These are phyloP conservation scores for Suillus spraguei DNA, from an alignment of 768 basidiomycete species.

Conservation along the genomic window DNA sequence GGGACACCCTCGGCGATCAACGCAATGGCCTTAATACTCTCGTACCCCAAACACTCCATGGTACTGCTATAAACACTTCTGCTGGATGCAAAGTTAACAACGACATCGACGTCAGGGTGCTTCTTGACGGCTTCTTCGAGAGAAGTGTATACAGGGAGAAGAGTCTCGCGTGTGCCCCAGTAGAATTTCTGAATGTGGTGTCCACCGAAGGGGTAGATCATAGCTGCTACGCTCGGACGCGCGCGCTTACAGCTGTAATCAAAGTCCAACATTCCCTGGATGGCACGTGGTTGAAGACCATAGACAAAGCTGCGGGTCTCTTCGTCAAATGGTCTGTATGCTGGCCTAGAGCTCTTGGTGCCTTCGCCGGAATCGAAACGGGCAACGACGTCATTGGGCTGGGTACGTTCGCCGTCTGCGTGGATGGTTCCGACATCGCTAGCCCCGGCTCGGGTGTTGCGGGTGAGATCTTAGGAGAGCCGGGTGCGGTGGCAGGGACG, in stretches of 20 bases:
- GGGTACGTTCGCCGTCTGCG: constrained; percentile 77
- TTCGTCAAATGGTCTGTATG: constrained; percentile 91
- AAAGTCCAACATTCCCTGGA: constrained; percentile 98
- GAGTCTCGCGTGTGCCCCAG: constrained; percentile 99
- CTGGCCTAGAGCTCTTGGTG: constrained; percentile 64
- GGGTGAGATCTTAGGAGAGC: constrained; percentile 35
- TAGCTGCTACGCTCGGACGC: constrained; percentile 92
- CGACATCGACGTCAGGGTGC: constrained; percentile 95
- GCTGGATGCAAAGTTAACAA: constrained; percentile 97
- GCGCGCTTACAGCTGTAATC: constrained; percentile 96
- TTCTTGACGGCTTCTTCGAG: constrained; percentile 90
- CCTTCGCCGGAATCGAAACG: constrained; percentile 92
- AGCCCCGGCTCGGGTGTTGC: constrained; percentile 37
- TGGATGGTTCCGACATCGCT: constrained; percentile 71
- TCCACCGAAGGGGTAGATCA: constrained; percentile 99
- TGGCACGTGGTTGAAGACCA: constrained; percentile 98
- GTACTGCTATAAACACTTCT: constrained; percentile 95
- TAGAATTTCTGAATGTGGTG: constrained; percentile 99
- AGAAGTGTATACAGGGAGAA: constrained; percentile 95
- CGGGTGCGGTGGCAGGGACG: constrained; percentile 50
- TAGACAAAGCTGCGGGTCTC: constrained; percentile 97
- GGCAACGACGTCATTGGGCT: constrained; percentile 88
- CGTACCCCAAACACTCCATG: constrained; percentile 77
- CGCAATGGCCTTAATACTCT: constrained; percentile 61
- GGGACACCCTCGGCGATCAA: constrained; percentile 99